Percentiles rank a stretch among this genome's conserved stretches.
phyloP scores from a whole-genome alignment of 305 asterid genomes.

The Ilex paraguariensis region DNA sequence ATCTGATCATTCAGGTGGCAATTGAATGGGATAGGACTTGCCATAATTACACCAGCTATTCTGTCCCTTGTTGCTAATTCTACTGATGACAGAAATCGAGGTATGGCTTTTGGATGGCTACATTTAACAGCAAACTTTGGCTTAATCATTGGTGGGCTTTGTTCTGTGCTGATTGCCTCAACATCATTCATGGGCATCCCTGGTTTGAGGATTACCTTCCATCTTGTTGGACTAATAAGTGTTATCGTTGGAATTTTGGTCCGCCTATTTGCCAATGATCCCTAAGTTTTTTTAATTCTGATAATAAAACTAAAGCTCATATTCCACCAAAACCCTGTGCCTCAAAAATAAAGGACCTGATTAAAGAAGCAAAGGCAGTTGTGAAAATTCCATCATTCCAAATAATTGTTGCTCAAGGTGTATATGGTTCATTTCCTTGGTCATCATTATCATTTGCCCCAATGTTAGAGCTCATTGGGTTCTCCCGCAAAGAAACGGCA shows the following conservation, averaged over 20 bases:
- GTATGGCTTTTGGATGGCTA: constrained; percentile 79
- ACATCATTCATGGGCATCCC: constrained; percentile 62
- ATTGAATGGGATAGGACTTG: constrained; percentile 77
- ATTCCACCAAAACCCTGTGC: constrained; percentile 30
- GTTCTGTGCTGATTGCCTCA: constrained; percentile 56
- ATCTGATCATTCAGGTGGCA: no score
- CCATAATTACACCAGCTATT: constrained; percentile 65
- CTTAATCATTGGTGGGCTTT: constrained; percentile 61
- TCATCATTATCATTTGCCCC: constrained; percentile 69
- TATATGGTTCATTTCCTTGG: constrained; percentile 82
- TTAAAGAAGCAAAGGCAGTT: constrained; percentile 63
- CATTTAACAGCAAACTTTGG: constrained; percentile 56
- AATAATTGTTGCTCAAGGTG: constrained; percentile 69
- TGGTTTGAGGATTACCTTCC: constrained; percentile 84
- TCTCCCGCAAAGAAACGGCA: constrained; percentile 68
- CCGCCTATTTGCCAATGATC: constrained; percentile 58
- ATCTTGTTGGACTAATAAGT: constrained; percentile 63
- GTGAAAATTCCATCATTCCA: constrained; percentile 61
- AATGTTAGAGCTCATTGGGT: constrained; percentile 82
- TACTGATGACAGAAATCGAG: constrained; percentile 63
- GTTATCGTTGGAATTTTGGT: constrained; percentile 55
- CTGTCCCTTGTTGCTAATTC: constrained; percentile 78
- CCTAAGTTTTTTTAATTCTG: constrained; percentile 36
- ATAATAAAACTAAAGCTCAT: constrained; percentile 25
- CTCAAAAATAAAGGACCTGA: constrained; percentile 43